These are phyloP conservation scores for Leptographium wingfieldii DNA, from an alignment of 2,329 filamentous ascomycete genomes.

Conservation along the genomic window DNA sequence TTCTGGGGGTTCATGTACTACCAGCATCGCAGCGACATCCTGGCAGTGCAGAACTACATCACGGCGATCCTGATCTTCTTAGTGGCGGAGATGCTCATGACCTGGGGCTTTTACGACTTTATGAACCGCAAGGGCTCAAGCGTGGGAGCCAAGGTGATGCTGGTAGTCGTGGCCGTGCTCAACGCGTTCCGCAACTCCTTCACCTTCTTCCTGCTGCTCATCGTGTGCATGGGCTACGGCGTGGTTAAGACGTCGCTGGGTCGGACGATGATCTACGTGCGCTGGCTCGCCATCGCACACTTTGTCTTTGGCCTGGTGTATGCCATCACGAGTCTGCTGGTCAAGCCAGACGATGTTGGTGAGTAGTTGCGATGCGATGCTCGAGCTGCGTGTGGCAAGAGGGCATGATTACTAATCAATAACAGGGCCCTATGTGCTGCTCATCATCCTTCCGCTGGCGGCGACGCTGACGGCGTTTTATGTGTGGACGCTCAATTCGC, in stretches of 20 bases:
- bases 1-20: constrained; percentile 96
- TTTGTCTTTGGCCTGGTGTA: constrained; percentile 94
- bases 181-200: constrained; percentile 95
- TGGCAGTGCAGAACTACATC: constrained; percentile 98
- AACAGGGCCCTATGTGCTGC: constrained; percentile 69
- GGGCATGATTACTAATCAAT: background rate
- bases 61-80: constrained; percentile 92
- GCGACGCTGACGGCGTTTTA: constrained; percentile 93
- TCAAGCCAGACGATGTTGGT: constrained; percentile 77
- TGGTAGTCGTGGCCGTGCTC: constrained; percentile 82
- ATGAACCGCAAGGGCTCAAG: constrained; percentile 84
- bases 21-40: constrained; percentile 85
- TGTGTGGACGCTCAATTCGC: constrained; percentile 93
- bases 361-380: constrained; percentile 16
- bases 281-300: constrained; percentile 80
- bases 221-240: constrained; percentile 98
- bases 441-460: constrained; percentile 86
- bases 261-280: constrained; percentile 86
- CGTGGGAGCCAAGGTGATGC: constrained; percentile 67
- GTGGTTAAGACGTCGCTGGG: constrained; percentile 91
- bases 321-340: constrained; percentile 73
- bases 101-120: constrained; percentile 98
- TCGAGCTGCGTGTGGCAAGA: no score
- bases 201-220: constrained; percentile 93
- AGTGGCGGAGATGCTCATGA: constrained; percentile 93